Conservation (phyloP, 2,329 filamentous ascomycete species). For the Fusarium chuoi region DNA sequence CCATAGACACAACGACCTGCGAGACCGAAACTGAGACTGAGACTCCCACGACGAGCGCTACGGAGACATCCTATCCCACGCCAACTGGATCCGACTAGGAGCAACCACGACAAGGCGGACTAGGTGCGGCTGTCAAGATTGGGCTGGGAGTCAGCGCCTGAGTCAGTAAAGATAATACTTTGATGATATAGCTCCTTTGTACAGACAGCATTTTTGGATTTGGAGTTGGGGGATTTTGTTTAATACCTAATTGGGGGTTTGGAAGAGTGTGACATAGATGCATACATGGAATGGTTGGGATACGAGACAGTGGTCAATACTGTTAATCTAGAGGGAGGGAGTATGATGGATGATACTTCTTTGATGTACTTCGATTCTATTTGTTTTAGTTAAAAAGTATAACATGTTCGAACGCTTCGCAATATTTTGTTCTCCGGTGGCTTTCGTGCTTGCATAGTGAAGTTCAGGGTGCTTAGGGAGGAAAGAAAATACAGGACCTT, state of each 20-base stretch:
- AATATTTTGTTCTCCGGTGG: no score
- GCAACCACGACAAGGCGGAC: neutral
- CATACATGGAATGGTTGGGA: slow-evolving; percentile 2
- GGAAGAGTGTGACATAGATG: slow-evolving; percentile 11
- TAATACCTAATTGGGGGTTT: slow-evolving; percentile 29
- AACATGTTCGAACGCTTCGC: neutral
- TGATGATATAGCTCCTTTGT: slow-evolving; percentile 27
- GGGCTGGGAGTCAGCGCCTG: slow-evolving; percentile 9
- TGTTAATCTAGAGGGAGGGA: neutral
- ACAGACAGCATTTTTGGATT: slow-evolving; percentile 23
- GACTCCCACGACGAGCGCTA: neutral
- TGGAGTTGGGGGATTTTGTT: slow-evolving; percentile 27
- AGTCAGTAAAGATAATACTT: neutral
- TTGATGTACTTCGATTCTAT: slow-evolving; percentile 30
- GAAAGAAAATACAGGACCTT: no score
- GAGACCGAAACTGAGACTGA: neutral
- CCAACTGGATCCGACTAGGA: slow-evolving; percentile 6
- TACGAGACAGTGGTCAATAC: neutral
- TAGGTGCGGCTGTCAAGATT: neutral
- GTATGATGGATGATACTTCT: slow-evolving; percentile 3
- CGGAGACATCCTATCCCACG: slow-evolving; percentile 14
- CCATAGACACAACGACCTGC: neutral
- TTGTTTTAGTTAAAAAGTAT: slow-evolving; percentile 25
- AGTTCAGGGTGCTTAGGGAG: neutral
- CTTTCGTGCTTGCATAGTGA: no score